Percentiles rank a stretch among this genome's conserved stretches.
phyloP scores from a whole-genome alignment of 2,329 filamentous ascomycete species.

The Aspergillus floridensis region DNA sequence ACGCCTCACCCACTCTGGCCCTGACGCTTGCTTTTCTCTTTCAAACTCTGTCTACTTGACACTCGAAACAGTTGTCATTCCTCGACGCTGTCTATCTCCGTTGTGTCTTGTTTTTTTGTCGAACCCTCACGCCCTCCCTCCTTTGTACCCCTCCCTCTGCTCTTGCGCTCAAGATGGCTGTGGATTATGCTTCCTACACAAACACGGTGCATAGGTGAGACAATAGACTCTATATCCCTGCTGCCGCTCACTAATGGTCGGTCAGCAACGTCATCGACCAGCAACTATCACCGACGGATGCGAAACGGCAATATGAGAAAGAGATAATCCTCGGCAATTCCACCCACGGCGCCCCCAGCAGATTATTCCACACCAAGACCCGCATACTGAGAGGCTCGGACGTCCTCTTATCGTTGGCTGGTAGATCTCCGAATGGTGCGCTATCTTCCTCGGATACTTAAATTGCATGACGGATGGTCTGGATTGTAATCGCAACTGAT shows the following conservation, averaged over 20 bases:
- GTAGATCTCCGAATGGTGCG: conserved; percentile 20
- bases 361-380: conserved; percentile 15
- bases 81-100: conserved; percentile 1
- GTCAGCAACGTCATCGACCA: conserved; percentile 13
- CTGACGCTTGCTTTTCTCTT: conserved; percentile 9
- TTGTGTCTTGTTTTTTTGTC: neutral
- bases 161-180: conserved; percentile 3
- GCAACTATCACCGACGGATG: conserved; percentile 7
- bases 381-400: conserved; percentile 24
- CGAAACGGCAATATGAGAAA: conserved; percentile 19
- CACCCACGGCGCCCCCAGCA: conserved; percentile 12
- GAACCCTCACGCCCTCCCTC: neutral
- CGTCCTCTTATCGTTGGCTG: conserved; percentile 21
- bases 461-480: conserved; percentile 5
- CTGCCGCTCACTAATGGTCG: conserved; percentile 7
- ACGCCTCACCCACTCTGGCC: conserved; percentile 20
- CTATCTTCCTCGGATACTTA: conserved; percentile 3
- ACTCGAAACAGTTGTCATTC: conserved; percentile 5
- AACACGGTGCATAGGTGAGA: conserved; percentile 14
- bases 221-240: neutral
- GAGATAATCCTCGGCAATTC: conserved; percentile 17
- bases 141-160: neutral
- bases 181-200: conserved; percentile 13
- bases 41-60: conserved; percentile 5
- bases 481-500: conserved; percentile 4